A percentile compares a stretch with the other conserved stretches of the same genome.
Evolutionary conservation across 192 early-diverging fungal genomes (phyloP).

Genomic region (Phycomyces nitens): DNA sequence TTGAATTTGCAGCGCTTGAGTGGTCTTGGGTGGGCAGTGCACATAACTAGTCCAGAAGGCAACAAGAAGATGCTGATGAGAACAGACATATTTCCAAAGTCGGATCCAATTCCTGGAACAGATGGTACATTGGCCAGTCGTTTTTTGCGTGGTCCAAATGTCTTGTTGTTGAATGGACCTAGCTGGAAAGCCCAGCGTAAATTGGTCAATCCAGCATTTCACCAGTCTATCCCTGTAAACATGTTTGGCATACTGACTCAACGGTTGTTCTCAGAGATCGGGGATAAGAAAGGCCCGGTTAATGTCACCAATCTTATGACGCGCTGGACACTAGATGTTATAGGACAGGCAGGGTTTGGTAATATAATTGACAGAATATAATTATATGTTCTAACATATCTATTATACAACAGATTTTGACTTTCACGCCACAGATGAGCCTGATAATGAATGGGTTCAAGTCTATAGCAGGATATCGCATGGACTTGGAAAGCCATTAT

Average conservation of each 20-base stretch:
- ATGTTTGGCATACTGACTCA: slow-evolving; percentile 18
- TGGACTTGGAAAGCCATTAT: slow-evolving; percentile 43
- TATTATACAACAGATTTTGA: slow-evolving; percentile 34
- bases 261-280: slow-evolving; percentile 18
- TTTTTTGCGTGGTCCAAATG: slow-evolving; percentile 18
- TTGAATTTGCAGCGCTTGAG: not conserved
- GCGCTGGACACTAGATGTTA: slow-evolving; percentile 29
- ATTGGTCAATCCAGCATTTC: slow-evolving; percentile 31
- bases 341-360: slow-evolving; percentile 34
- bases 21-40: not conserved
- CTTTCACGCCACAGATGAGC: slow-evolving; percentile 45
- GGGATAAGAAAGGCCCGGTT: not conserved
- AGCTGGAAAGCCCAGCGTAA: slow-evolving; percentile 31
- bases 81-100: slow-evolving; percentile 18
- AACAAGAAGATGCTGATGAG: not conserved
- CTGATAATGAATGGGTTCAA: slow-evolving; percentile 36
- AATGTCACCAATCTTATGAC: slow-evolving; percentile 17
- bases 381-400: not conserved
- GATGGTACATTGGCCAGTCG: slow-evolving; percentile 3
- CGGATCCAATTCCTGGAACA: not conserved
- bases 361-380: not conserved
- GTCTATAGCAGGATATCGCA: slow-evolving; percentile 45
- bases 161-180: slow-evolving; percentile 17
- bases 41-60: not conserved
- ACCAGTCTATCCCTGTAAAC: slow-evolving; percentile 25